phyloP scores from a whole-genome alignment of 176 grass and related monocot species.

The Secale cereale region DNA sequence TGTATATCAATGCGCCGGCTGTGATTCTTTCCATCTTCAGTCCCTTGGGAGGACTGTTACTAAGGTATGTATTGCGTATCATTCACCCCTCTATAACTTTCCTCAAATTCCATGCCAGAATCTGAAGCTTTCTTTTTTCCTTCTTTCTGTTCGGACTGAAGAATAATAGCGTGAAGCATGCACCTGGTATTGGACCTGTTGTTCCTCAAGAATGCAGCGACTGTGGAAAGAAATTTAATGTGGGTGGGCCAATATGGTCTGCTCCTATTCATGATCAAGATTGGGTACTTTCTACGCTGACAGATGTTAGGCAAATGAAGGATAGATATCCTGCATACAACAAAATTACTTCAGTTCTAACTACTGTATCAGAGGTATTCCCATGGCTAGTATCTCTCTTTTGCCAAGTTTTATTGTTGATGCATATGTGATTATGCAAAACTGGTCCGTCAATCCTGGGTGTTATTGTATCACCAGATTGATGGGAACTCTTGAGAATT shows the following conservation, averaged over 20 bases:
- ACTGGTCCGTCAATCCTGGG: background rate
- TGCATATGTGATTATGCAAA: conserved; percentile 6
- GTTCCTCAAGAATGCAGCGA: conserved; percentile 87
- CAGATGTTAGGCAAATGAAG: conserved; percentile 60
- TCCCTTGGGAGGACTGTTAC: conserved; percentile 65
- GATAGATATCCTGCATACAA: conserved; percentile 85
- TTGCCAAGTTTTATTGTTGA: background rate
- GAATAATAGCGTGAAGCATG: conserved; percentile 82
- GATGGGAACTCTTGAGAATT: background rate
- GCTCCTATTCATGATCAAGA: conserved; percentile 97
- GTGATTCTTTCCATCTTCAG: conserved; percentile 98
- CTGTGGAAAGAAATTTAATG: conserved; percentile 89
- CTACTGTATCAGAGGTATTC: conserved; percentile 75
- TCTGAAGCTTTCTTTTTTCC: conserved; percentile 28
- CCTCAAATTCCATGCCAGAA: background rate
- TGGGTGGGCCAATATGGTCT: conserved; percentile 95
- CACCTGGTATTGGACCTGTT: conserved; percentile 83
- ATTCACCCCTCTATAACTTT: background rate
- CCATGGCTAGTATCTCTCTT: conserved; percentile 4
- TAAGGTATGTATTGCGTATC: conserved; percentile 47
- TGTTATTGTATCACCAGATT: background rate
- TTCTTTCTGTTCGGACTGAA: conserved; percentile 25
- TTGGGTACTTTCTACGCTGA: conserved; percentile 79
- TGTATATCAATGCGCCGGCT: conserved; percentile 90
- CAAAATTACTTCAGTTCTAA: conserved; percentile 82